Conservation (phyloP, 1,284 basidiomycete species). For the Volvariella surrecta region DNA sequence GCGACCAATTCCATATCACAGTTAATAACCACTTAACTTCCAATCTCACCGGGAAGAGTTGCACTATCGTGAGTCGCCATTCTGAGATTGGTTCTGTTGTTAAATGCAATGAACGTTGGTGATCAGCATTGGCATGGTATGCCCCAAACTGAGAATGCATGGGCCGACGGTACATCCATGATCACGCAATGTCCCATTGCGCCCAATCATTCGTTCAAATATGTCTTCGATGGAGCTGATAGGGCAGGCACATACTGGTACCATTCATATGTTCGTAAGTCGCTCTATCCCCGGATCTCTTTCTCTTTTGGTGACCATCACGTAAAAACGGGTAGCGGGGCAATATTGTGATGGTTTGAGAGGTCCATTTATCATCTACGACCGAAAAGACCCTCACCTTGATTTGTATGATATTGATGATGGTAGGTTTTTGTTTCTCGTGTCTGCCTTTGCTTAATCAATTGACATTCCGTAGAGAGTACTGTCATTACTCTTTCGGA, state of each 20-base stretch:
- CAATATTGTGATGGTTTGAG: slow-evolving; percentile 39
- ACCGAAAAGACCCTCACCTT: slow-evolving; percentile 31
- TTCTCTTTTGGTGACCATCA: too few species aligned
- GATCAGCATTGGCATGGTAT: slow-evolving; percentile 17
- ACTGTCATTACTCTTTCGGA: slow-evolving; percentile 33
- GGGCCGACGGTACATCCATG: slow-evolving; percentile 16
- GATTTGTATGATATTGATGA: slow-evolving; percentile 32
- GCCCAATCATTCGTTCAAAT: slow-evolving; percentile 20
- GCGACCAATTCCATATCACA: slow-evolving; percentile 17
- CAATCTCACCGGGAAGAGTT: slow-evolving; percentile 16
- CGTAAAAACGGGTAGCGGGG: too few species aligned
- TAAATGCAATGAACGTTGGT: too few species aligned
- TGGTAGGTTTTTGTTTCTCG: slow-evolving; percentile 19
- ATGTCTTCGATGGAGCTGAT: slow-evolving; percentile 16
- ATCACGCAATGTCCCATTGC: slow-evolving; percentile 37
- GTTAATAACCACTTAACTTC: slow-evolving; percentile 18
- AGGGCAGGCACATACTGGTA: slow-evolving; percentile 30
- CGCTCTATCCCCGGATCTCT: background rate
- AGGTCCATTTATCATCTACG: slow-evolving; percentile 42
- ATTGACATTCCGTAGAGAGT: slow-evolving; percentile 16
- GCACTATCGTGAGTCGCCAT: slow-evolving; percentile 14
- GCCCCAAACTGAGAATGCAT: slow-evolving; percentile 13
- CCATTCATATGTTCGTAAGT: slow-evolving; percentile 30
- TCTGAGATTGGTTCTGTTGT: too few species aligned
- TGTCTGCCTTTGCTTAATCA: background rate